Conservation (phyloP, 345 rosid genomes). For the Lepidium sativum region DNA sequence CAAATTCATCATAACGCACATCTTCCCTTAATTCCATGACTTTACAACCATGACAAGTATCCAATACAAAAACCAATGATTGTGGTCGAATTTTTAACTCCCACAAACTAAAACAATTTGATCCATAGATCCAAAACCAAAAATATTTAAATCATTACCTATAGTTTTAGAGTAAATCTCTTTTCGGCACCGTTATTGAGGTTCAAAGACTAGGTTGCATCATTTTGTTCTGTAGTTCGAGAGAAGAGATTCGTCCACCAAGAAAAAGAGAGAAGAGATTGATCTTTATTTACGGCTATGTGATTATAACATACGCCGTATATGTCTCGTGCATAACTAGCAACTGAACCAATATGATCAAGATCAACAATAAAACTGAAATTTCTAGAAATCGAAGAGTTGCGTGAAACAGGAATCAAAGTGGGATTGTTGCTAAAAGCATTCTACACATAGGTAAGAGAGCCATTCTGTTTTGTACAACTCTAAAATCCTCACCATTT, state of each 20-base stretch:
- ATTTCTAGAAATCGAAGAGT: slow-evolving; percentile 13
- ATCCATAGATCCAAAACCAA: too few species aligned
- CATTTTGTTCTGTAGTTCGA: not conserved
- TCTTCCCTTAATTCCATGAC: too few species aligned
- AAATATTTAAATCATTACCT: too few species aligned
- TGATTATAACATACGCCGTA: not conserved
- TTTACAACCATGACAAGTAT: too few species aligned
- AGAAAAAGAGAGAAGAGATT: not conserved
- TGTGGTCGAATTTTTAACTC: too few species aligned
- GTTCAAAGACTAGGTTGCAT: not conserved
- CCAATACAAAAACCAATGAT: too few species aligned
- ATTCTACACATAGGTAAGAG: slow-evolving; percentile 37
- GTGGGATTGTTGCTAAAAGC: slow-evolving; percentile 15
- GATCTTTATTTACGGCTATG: not conserved
- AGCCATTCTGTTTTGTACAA: slow-evolving; percentile 36
- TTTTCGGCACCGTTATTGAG: too few species aligned
- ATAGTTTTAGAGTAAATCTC: too few species aligned
- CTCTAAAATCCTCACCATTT: slow-evolving; percentile 30
- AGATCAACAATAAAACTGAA: not conserved
- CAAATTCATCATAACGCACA: too few species aligned
- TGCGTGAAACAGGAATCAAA: slow-evolving; percentile 6
- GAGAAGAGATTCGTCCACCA: not conserved
- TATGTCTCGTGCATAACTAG: not conserved
- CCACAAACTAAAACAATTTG: too few species aligned
- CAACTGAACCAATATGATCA: not conserved